phyloP scores from a whole-genome alignment of 2,329 filamentous ascomycete genomes.

The Daldinia sp. region DNA sequence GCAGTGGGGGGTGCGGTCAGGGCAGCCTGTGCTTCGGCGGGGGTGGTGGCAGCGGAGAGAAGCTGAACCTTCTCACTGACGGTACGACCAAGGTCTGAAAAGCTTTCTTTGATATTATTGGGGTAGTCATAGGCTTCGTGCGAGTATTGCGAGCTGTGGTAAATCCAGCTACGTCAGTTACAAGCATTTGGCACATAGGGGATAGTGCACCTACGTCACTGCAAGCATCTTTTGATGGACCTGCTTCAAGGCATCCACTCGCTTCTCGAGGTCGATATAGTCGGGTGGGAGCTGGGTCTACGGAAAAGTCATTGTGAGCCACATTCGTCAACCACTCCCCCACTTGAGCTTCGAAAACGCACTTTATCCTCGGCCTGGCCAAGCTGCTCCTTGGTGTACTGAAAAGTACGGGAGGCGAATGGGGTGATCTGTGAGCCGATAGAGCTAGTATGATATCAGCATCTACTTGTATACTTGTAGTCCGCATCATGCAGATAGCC shows the following conservation, averaged over 20 bases:
- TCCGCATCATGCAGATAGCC: slow-evolving; percentile 23
- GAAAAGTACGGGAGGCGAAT: slow-evolving; percentile 91
- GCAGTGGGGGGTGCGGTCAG: slow-evolving; percentile 87
- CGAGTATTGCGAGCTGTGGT: slow-evolving; percentile 83
- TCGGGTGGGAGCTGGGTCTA: slow-evolving; percentile 96
- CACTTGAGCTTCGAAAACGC: slow-evolving; percentile 16
- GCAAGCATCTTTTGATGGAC: slow-evolving; percentile 97
- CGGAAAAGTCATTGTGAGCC: not conserved
- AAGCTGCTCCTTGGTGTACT: slow-evolving; percentile 97
- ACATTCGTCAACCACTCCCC: slow-evolving; percentile 6
- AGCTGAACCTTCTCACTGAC: slow-evolving; percentile 95
- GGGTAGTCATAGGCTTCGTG: slow-evolving; percentile 93
- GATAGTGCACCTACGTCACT: slow-evolving; percentile 78
- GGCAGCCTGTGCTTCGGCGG: slow-evolving; percentile 92
- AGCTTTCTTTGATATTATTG: slow-evolving; percentile 96
- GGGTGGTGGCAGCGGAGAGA: slow-evolving; percentile 83
- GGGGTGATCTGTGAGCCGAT: slow-evolving; percentile 86
- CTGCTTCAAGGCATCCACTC: slow-evolving; percentile 94
- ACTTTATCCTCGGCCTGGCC: slow-evolving; percentile 96
- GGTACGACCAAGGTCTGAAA: slow-evolving; percentile 93
- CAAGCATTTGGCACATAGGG: slow-evolving; percentile 2
- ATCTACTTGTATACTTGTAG: slow-evolving; percentile 29
- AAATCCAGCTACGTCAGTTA: slow-evolving; percentile 33
- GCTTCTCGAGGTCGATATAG: slow-evolving; percentile 98
- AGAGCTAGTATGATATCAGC: slow-evolving; percentile 51